Base-by-base conservation (phyloP, 2,329 filamentous ascomycete species). In the Xylaria digitata region DNA sequence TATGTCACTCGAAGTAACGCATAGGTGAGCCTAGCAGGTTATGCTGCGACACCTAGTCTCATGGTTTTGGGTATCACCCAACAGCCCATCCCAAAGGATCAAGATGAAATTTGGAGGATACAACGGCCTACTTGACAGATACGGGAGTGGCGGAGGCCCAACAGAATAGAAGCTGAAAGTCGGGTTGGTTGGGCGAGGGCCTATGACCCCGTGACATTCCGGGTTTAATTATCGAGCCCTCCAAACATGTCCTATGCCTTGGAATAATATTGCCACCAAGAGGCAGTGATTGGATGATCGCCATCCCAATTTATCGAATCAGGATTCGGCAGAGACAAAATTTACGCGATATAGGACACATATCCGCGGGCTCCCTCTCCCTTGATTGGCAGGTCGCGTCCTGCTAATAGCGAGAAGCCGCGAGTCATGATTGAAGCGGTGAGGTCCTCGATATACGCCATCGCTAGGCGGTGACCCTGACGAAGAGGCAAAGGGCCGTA, bases 351-450 rank as follows among this genome's bases (percentile, higher is more conserved):
- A 37, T 50, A 11, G n/a, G 23, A 52, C 4, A 45, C 48, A 46
- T 45, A 13, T 30, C 19, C 13, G 19, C 17, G 45, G 32, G 34
- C 17, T n/a, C 17, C 11, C 11, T 32, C 6, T n/a, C 37, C 34
- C n/a, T 9, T 15, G 30, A 7, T 21, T 7, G 55, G 6, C 32
- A 7, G 9, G 23, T 40, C 26, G 26, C 13, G 11, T 26, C n/a
- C 32, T 23, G 17, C 9, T 13, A 21, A 52, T 65, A 52, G 63
- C 63, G 15, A 53, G 9, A 48, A 19, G 11, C 6, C 6, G 2
- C 19, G 45, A 37, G 32, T 37, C 40, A 21, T 21, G 23, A n/a
- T 49, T n/a, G 37, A 62, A 32, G 63, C 63, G 63, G 63, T 66
- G 63, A 66, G 21, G 8, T 15, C 2, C 40, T 48, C n/a, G 15